Evolutionary conservation across 352 stramenopile genomes (phyloP), one percentile per base, ranked within the genome.

Genomic region (Phytophthora sp.): DNA sequence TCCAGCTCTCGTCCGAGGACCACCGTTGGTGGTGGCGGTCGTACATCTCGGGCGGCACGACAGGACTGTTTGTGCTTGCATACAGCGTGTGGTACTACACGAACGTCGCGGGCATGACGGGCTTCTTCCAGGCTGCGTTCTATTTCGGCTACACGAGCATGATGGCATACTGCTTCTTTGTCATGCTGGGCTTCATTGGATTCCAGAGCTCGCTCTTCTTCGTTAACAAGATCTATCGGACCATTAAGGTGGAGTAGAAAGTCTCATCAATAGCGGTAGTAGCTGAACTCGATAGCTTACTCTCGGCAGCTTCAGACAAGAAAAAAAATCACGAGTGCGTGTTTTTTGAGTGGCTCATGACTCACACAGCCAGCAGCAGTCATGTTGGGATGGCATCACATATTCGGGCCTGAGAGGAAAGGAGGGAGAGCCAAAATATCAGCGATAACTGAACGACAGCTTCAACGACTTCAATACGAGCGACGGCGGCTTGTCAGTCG

Each of bases 111-210:
- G 84, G 85, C 52, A 99, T 99, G 96, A 95, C 80, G 50, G 97
- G 97, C 16, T 88, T 99, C 53, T 90, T 99, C 53, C 96, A 99
- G 74, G 84, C 84, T 3, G 96, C 91, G 24, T 99, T 99, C 73
- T 99, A 97, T 86, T 99, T 99, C 79, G 97, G 96, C 57, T 99
- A 99, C 88, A 98, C 98, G 84, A 84, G 90, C 31, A 92, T 99
- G 66, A 92, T 99, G 61, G 96, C 92, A 6, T 98, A 98, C 79
- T 97, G 88, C 36, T 98, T 99, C 71, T 98, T 98, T 69, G 85
- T 99, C 50, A 99, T 99, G 95, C 80, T 99, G 44, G 96, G 96
- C 68, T 97, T 94, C 73, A 89, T 98, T 57, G 96, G 96, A 47
- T 99, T 99, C 78, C 91, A 96, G 60, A 96, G 92, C 71, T 98